phyloP scores from a whole-genome alignment of 306 rosid genomes.

The Quercus berberidifolia region DNA sequence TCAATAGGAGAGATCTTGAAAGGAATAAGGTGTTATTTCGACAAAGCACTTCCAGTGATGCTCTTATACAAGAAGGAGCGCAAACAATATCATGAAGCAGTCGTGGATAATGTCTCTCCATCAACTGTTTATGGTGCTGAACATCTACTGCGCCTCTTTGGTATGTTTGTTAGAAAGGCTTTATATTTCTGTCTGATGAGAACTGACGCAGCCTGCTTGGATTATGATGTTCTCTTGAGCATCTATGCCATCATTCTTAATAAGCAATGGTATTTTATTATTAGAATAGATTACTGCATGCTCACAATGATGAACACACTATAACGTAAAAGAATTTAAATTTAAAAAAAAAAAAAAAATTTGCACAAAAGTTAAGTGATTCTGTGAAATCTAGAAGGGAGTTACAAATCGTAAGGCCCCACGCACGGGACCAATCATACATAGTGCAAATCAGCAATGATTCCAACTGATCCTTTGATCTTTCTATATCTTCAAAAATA shows the following conservation, averaged over 20 bases:
- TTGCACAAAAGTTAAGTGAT: too few species aligned
- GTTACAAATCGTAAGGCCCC: too few species aligned
- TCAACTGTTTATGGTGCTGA: slow-evolving; percentile 91
- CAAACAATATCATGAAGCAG: slow-evolving; percentile 63
- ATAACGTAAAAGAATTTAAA: too few species aligned
- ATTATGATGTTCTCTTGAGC: neutral
- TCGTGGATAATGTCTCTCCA: slow-evolving; percentile 64
- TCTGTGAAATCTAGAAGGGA: too few species aligned
- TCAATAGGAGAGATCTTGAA: slow-evolving; percentile 73
- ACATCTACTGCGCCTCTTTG: slow-evolving; percentile 92
- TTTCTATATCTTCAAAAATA: too few species aligned
- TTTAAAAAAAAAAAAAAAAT: too few species aligned
- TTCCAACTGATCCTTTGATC: too few species aligned
- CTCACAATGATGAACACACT: too few species aligned
- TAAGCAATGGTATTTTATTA: too few species aligned
- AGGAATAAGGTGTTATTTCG: slow-evolving; percentile 92
- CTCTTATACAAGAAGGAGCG: slow-evolving; percentile 91
- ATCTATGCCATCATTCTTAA: neutral
- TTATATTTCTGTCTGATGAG: neutral
- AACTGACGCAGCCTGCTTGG: neutral
- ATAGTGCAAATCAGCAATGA: too few species aligned
- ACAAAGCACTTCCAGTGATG: slow-evolving; percentile 84
- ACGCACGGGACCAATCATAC: too few species aligned
- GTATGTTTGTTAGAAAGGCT: slow-evolving; percentile 41
- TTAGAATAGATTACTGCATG: too few species aligned